Conservation (phyloP, 345 rosid species). For the Corchorus capsularis region DNA sequence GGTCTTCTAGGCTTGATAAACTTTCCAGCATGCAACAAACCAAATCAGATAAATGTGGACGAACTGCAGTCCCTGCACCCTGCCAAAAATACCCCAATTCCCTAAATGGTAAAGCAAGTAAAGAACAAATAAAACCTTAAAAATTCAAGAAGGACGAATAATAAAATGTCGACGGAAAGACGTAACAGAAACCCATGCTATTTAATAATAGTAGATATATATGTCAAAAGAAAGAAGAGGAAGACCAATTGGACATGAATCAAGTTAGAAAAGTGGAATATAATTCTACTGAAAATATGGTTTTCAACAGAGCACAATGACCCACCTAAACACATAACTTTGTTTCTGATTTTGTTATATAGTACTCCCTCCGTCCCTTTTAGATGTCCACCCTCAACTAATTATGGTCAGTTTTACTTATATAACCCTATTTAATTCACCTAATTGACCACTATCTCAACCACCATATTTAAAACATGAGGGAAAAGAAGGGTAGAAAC, state of each 20-base stretch:
- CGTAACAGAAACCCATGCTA: neutral
- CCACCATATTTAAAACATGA: no score
- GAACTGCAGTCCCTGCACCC: conserved; percentile 94
- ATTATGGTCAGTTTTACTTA: no score
- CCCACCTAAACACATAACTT: neutral
- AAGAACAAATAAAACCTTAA: neutral
- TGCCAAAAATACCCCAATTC: conserved; percentile 27
- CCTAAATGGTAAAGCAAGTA: neutral
- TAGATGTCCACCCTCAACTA: no score
- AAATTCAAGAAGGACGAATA: neutral
- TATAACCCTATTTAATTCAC: no score
- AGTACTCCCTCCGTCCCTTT: no score
- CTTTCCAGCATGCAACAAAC: conserved; percentile 99
- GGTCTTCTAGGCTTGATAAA: conserved; percentile 98
- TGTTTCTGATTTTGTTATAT: neutral
- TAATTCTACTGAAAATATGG: neutral
- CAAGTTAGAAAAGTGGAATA: neutral
- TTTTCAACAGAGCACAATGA: neutral
- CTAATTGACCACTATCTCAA: no score
- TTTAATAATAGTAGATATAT: neutral
- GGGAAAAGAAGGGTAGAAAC: no score
- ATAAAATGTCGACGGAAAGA: neutral
- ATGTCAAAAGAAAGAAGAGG: conserved; percentile 7
- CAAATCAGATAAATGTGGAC: conserved; percentile 85
- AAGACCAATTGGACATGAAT: neutral